Evolutionary conservation across 495 filamentous ascomycete genomes (phyloP), one percentile per base, ranked within the genome.

Genomic region (Aspergillus biplanus): DNA sequence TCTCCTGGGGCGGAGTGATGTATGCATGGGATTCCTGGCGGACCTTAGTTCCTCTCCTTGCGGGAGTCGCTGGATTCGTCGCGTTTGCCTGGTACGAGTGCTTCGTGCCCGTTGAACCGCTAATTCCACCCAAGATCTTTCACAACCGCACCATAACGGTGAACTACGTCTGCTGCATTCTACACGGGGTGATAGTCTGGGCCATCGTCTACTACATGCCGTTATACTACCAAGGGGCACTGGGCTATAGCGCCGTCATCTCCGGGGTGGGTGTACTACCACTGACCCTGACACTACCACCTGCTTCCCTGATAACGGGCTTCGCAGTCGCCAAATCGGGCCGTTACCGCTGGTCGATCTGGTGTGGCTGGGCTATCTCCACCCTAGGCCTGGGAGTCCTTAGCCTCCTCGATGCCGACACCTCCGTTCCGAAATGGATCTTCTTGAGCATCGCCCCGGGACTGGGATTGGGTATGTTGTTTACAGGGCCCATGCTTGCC

Each of bases 1-100:
- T 89, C 1, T 78, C 79, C 4, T 87, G 82, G 81, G 86, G 79
- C 1, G 86, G 85, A 1, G 67, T 77, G 2, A 73, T 80, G 66
- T 86, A 81, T 66, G 32, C 72, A 0, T 90, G 87, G 86, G 59
- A 54, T 13, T 70, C 68, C 0, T 83, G 73, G 70, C 78, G 73
- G 27, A 84, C 81, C 0, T 65, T 88, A 6, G 70, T 82, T 1
- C 83, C 71, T 1, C 54, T 75, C 0, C 1, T 65, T 6, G 9
- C 73, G 8, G 73, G 73, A 0, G 31, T 63, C 5, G n/a, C 50
- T 0, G 58, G 67, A 0, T 46, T 73, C 6, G 11, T 67, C 13
- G 39, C 37, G 18, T 71, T 69, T 56, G 27, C 12, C 31, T 44
- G 72, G 9, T 68, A 68, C 33, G 68, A 73, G 44, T 3, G 0